Evolutionary conservation across 768 basidiomycete genomes (phyloP).

Genomic region (Amanita rimosa): DNA sequence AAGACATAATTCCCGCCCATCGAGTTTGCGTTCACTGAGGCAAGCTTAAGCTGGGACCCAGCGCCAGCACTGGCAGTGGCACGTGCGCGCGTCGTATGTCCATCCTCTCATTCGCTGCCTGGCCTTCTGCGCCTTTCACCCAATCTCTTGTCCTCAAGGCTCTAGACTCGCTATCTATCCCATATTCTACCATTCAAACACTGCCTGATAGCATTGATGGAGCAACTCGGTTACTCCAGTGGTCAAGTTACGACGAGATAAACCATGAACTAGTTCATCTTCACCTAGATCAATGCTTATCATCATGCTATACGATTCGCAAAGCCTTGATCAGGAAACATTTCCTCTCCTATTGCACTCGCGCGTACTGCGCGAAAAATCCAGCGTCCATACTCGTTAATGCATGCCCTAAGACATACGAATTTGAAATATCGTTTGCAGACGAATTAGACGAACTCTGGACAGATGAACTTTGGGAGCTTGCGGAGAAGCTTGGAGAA

Average conservation of each 20-base stretch:
- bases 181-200: slow-evolving; percentile 12
- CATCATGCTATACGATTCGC: slow-evolving; percentile 81
- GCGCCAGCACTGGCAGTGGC: neutral
- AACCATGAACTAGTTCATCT: slow-evolving; percentile 62
- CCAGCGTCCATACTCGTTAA: slow-evolving; percentile 40
- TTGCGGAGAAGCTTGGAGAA: slow-evolving; percentile 48
- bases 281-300: slow-evolving; percentile 38
- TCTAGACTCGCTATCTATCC: slow-evolving; percentile 16
- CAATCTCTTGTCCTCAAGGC: slow-evolving; percentile 31
- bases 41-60: no score
- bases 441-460: slow-evolving; percentile 95
- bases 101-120: slow-evolving; percentile 23
- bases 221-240: slow-evolving; percentile 40
- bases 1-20: slow-evolving; percentile 52
- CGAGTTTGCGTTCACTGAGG: slow-evolving; percentile 3
- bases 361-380: slow-evolving; percentile 63
- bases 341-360: slow-evolving; percentile 68
- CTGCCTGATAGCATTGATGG: slow-evolving; percentile 7
- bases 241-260: slow-evolving; percentile 84
- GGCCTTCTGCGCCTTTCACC: slow-evolving; percentile 41
- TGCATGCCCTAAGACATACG: slow-evolving; percentile 66
- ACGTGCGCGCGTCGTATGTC: slow-evolving; percentile 10
- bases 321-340: slow-evolving; percentile 95
- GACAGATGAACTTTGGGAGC: slow-evolving; percentile 87
- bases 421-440: slow-evolving; percentile 76